These are phyloP conservation scores for Penicillium flavigenum DNA, from an alignment of 495 filamentous ascomycete genomes.

Conservation along the genomic window DNA sequence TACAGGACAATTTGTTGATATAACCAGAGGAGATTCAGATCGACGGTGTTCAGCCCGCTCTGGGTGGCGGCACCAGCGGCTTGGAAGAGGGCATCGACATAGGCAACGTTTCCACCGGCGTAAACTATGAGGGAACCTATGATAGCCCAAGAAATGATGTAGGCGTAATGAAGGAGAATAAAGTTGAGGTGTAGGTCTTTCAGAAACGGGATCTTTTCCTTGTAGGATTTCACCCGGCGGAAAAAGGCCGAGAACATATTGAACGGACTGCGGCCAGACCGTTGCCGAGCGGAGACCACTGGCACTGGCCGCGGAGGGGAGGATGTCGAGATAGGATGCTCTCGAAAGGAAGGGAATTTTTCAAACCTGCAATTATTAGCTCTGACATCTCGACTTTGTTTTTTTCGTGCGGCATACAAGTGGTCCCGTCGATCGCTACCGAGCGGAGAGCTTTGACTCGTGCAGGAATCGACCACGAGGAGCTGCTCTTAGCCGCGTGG, in stretches of 20 bases:
- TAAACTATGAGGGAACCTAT: slow-evolving; percentile 76
- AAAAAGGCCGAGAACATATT: slow-evolving; percentile 37
- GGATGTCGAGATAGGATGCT: slow-evolving; percentile 9
- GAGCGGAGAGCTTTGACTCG: slow-evolving; percentile 19
- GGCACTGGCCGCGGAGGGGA: slow-evolving; percentile 12
- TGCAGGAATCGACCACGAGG: slow-evolving; percentile 20
- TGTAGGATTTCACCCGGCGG: slow-evolving; percentile 21
- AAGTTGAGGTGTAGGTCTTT: slow-evolving; percentile 71
- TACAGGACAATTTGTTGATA: slow-evolving; percentile 80
- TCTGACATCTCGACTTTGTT: background rate
- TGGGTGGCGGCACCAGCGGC: slow-evolving; percentile 79
- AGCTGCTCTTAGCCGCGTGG: slow-evolving; percentile 26
- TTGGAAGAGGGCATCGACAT: slow-evolving; percentile 90
- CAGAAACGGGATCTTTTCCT: slow-evolving; percentile 35
- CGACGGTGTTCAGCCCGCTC: slow-evolving; percentile 84
- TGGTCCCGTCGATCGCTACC: slow-evolving; percentile 23
- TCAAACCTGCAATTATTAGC: slow-evolving; percentile 14
- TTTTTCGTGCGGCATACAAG: slow-evolving; percentile 17
- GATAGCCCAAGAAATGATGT: slow-evolving; percentile 68
- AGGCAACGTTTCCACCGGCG: slow-evolving; percentile 58
- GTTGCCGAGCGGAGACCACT: slow-evolving; percentile 16
- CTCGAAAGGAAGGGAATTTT: slow-evolving; percentile 22
- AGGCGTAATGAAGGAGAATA: slow-evolving; percentile 82
- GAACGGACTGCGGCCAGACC: slow-evolving; percentile 18
- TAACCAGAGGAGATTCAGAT: slow-evolving; percentile 69